Base-by-base conservation (phyloP, 2,329 filamentous ascomycete genomes). In the Rugonectria rugulosa region DNA sequence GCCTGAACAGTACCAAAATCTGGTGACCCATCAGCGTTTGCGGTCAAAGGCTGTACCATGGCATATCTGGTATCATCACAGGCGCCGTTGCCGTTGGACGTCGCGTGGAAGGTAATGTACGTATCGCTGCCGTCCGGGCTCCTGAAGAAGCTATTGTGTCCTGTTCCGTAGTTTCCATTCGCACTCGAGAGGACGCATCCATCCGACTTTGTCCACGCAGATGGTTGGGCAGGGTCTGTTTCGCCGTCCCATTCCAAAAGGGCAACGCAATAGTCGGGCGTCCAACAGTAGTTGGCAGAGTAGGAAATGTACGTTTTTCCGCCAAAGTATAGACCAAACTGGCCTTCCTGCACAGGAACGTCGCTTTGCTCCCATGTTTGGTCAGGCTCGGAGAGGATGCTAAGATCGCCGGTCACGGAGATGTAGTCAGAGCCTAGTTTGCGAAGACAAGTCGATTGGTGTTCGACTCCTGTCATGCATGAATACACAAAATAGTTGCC, bases 251-350 rank as follows among this genome's bases (percentile, higher is more conserved):
- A 86, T 4, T 79, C 79, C 20, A 86, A 71, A 14, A 82, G 68
- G 1, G 81, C 83, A 2, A 87, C 73, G 20, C 77, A 77, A 66
- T 86, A 86, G 48, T 77, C 73, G 1, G 78, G 67, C 0, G 80
- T 82, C 81, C 81, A 84, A 73, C 82, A 86, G 68, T 80, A 81
- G 55, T 78, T 82, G 1, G 81, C 83, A 6, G 79, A 82, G 70
- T 80, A 86, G 2, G 77, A 73, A 34, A 86, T 67, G 57, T 79
- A 84, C 0, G 80, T 84, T 52, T 77, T 79, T 10, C 80, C 80
- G 19, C 75, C 76, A 34, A 79, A 75, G 65, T 85, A 86, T 19
- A 86, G 72, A 0, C 80, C 80, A 3, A 77, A 76, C 0, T 81
- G 76, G 0, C 81, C 83, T 62, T 87, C 83, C 63, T 85, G 83